phyloP scores from a whole-genome alignment of 345 rosid species.

The Brassica incana region DNA sequence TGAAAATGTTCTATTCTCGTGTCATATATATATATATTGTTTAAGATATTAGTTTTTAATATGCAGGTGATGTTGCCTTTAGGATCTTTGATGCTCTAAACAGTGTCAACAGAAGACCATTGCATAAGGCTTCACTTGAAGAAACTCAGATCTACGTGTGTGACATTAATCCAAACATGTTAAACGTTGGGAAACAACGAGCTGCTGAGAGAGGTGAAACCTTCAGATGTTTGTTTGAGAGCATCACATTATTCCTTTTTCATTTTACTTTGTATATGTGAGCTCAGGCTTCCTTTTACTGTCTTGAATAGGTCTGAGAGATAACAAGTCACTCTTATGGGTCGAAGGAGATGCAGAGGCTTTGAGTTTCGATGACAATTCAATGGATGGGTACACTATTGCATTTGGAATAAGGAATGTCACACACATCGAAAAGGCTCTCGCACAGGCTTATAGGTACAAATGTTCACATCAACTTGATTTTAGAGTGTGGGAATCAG shows the following conservation, averaged over 20 bases:
- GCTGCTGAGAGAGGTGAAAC: slow-evolving; percentile 73
- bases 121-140: slow-evolving; percentile 60
- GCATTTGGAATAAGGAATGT: slow-evolving; percentile 99
- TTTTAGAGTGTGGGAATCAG: no score
- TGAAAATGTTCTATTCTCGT: no score
- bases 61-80: slow-evolving; percentile 93
- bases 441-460: slow-evolving; percentile 83
- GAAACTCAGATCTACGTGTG: slow-evolving; percentile 83
- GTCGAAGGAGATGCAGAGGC: slow-evolving; percentile 94
- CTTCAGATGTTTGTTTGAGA: slow-evolving; percentile 5
- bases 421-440: slow-evolving; percentile 91
- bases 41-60: slow-evolving; percentile 1
- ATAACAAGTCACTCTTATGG: slow-evolving; percentile 73
- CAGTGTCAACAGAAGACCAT: slow-evolving; percentile 59
- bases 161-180: slow-evolving; percentile 92
- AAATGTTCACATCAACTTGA: no score
- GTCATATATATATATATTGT: no score
- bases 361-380: slow-evolving; percentile 63
- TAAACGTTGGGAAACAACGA: slow-evolving; percentile 75
- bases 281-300: slow-evolving; percentile 11
- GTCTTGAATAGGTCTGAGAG: slow-evolving; percentile 36
- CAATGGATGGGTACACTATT: slow-evolving; percentile 94
- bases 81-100: slow-evolving; percentile 65
- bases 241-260: not conserved
- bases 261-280: not conserved